Conservation (phyloP, 1,284 basidiomycete genomes). For the Leccinum ponderosum region DNA sequence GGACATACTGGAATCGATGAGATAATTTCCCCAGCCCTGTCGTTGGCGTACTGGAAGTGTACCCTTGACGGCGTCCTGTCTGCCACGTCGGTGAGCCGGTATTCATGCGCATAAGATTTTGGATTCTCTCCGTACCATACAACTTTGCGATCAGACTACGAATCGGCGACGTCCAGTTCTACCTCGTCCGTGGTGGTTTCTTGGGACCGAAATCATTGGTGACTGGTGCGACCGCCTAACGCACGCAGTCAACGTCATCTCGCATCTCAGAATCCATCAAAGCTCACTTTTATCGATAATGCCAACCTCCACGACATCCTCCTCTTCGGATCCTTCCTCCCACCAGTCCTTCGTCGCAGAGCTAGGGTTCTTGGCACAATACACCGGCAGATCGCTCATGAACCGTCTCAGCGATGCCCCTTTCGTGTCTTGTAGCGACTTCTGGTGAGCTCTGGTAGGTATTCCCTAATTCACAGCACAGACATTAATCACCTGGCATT, state of each 20-base stretch:
- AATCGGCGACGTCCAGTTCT: constrained; percentile 89
- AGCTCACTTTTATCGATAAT: constrained; percentile 69
- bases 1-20: constrained; percentile 94
- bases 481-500: constrained; percentile 10
- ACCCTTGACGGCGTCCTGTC: constrained; percentile 1
- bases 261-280: constrained; percentile 2
- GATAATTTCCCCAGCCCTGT: constrained; percentile 91
- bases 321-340: constrained; percentile 61
- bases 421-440: constrained; percentile 67
- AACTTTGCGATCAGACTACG: constrained; percentile 88
- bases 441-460: constrained; percentile 86
- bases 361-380: constrained; percentile 51
- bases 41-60: constrained; percentile 94
- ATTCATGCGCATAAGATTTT: background rate
- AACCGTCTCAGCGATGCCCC: constrained; percentile 80
- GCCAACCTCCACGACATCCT: constrained; percentile 54
- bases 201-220: constrained; percentile 79
- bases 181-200: constrained; percentile 79
- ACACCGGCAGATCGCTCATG: constrained; percentile 84
- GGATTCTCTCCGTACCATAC: constrained; percentile 62
- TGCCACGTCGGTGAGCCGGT: background rate
- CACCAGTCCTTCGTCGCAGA: constrained; percentile 54
- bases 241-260: constrained; percentile 4
- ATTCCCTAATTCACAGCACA: constrained; percentile 59
- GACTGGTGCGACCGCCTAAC: constrained; percentile 67